Base-by-base conservation (phyloP, 805 yeast species). In the Cyberlindnera euphorbiiphila region DNA sequence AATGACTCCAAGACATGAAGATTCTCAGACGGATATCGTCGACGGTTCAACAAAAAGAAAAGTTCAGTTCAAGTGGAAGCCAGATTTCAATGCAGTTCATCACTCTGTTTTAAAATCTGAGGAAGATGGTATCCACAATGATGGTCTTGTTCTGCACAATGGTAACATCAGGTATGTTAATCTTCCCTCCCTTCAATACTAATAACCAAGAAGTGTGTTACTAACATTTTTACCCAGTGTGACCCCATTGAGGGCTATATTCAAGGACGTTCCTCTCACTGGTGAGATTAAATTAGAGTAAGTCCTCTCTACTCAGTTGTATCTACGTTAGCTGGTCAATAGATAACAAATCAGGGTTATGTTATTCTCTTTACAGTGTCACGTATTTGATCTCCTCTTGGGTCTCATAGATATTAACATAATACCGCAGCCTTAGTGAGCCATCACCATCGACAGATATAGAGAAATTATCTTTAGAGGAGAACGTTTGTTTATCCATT, bases 31-130 rank as follows among this genome's bases (percentile, higher is more conserved):
- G 4, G 79, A 74, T 43, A 73, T 76, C 36, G 72, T 75, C 26
- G 78, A 71, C 46, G 71, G 65, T 15, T 60, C 68, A 4, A 63
- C 65, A 18, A 57, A 61, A 16, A 64, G 73, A 15, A 55, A 62
- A 42, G 65, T 72, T 21, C 69, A 73, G 38, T 93, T 78, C 61
- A 66, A 65, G 43, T 91, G 98, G 98, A 68, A 69, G 29, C 98
- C 98, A 1, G 77, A 88, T 55, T 87, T 86, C 60, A 73, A 71
- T 29, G 61, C 69, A 17, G 87, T 84, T 11, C 83, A 81, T 54
- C 64, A 72, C 33, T 68, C 72, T 8, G 74, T 76, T 11, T 51
- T 59, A 14, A 62, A 53, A 11, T 64, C 69, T 9, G 41, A 54
- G 25, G 55, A 53, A 3, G 50, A 45, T 32, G 56, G 55, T 27